Base-by-base conservation (phyloP, 495 filamentous ascomycete species). In the Aspergillus hancockii region DNA sequence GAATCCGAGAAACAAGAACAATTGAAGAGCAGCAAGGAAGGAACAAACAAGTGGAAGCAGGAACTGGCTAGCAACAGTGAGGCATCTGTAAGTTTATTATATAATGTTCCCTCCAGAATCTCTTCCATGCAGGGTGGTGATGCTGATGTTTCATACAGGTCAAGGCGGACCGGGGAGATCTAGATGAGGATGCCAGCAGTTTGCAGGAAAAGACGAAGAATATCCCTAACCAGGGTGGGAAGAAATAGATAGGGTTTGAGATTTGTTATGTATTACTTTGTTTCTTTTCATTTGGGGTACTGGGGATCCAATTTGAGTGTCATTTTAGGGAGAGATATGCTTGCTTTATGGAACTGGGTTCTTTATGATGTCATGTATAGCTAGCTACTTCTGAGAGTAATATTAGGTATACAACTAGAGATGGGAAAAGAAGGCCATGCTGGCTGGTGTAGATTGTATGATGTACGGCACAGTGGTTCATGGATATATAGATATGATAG, bases 21-120 rank as follows among this genome's bases (percentile, higher is more conserved):
- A 36, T 60, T 96, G 55, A 73, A 80, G 66, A 86, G 87, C 76
- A 80, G 85, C 53, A 90, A 90, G 75, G 76, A 84, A 13, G 92
- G 92, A 21, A 86, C 88, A 72, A 89, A 79, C 13, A 82, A 91
- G 63, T 96, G 92, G 92, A 89, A 89, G 72, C 77, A 85, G 19
- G 87, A 90, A 67, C 73, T 97, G 55, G 90, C 90, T 6, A 90
- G 85, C 58, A 83, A 90, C 68, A 91, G 87, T 65, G 92, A 97
- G 80, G 86, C 87, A 61, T 85, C 85, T 66, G 85, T 97, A 72
- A 47, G 76, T 65, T 5, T n/a, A n/a, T n/a, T n/a, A n/a, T n/a
- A n/a, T n/a, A n/a, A n/a, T n/a, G n/a, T 57, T 50, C 23, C 57
- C 13, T 32, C 47, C 2, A 36, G 12, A 30, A 25, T 16, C 34